Evolutionary conservation across 116 monocot species (phyloP).

Genomic region (Thalassia testudinum): DNA sequence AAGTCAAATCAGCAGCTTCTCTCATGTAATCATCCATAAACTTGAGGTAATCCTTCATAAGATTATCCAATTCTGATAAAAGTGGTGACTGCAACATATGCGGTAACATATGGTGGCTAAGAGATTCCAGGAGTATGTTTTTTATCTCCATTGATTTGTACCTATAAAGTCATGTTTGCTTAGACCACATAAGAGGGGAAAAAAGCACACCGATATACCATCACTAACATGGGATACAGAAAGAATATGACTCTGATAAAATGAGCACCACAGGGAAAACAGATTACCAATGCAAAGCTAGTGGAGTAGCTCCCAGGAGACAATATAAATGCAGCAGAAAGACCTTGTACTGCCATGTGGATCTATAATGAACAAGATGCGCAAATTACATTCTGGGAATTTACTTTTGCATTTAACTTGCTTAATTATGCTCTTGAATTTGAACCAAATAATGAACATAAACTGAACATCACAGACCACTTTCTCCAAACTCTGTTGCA

Average conservation of each 20-base stretch:
- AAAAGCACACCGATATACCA: not conserved
- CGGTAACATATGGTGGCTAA: conserved; percentile 81
- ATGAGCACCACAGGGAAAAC: no score
- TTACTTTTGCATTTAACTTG: no score
- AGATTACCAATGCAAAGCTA: conserved; percentile 75
- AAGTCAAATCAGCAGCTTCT: conserved; percentile 92
- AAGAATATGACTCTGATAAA: no score
- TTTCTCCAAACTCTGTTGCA: no score
- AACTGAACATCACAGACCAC: no score
- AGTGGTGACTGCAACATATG: conserved; percentile 68
- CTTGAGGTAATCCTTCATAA: conserved; percentile 80
- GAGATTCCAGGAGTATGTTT: conserved; percentile 81
- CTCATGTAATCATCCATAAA: conserved; percentile 89
- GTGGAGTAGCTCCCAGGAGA: conserved; percentile 40
- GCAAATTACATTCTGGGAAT: no score
- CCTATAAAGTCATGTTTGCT: conserved; percentile 15
- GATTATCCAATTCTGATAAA: conserved; percentile 32
- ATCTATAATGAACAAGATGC: conserved; percentile 25
- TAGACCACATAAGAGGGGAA: not conserved
- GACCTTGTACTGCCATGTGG: conserved; percentile 75
- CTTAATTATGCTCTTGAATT: no score
- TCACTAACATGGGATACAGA: no score
- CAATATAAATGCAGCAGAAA: conserved; percentile 76
- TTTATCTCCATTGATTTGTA: conserved; percentile 71
- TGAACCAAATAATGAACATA: no score